Evolutionary conservation across 345 rosid species (phyloP).

Genomic region (Mangifera indica): DNA sequence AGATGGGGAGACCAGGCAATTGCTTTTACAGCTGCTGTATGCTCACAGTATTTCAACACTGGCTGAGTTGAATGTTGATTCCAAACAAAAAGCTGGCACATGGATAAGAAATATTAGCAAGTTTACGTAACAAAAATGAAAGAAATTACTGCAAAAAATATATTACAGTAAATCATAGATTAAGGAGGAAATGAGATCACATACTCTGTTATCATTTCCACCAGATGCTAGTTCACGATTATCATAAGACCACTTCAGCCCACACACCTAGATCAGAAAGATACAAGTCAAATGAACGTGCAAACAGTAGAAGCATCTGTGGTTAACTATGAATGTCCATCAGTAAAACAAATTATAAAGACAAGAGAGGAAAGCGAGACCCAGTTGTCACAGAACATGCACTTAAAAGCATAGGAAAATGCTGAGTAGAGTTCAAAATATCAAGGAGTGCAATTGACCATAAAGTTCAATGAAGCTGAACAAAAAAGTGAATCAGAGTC

Average conservation of each 20-base stretch:
- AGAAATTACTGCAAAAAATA: not conserved
- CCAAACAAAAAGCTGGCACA: constrained; percentile 94
- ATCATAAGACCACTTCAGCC: constrained; percentile 96
- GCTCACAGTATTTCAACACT: constrained; percentile 81
- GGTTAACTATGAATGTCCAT: not conserved
- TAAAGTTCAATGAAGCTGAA: constrained; percentile 13
- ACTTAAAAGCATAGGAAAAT: not conserved
- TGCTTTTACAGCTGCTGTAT: constrained; percentile 98
- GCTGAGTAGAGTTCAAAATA: not conserved
- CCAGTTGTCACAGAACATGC: constrained; percentile 8
- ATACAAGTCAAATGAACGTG: constrained; percentile 7
- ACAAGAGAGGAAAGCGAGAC: constrained; percentile 9
- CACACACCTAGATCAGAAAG: constrained; percentile 65
- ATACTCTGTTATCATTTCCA: constrained; percentile 92
- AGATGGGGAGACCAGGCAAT: constrained; percentile 99
- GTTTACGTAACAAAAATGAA: not conserved
- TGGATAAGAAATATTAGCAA: constrained; percentile 22
- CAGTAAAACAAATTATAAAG: not conserved
- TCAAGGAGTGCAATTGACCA: not conserved
- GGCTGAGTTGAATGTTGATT: constrained; percentile 95
- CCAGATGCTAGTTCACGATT: constrained; percentile 98
- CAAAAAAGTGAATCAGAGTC: constrained; percentile 12
- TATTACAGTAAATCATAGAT: not conserved
- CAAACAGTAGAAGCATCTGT: constrained; percentile 3
- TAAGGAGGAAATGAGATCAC: constrained; percentile 15